Evolutionary conservation across 2,329 filamentous ascomycete species (phyloP).

Genomic region (Pseudocercospora fuligena): DNA sequence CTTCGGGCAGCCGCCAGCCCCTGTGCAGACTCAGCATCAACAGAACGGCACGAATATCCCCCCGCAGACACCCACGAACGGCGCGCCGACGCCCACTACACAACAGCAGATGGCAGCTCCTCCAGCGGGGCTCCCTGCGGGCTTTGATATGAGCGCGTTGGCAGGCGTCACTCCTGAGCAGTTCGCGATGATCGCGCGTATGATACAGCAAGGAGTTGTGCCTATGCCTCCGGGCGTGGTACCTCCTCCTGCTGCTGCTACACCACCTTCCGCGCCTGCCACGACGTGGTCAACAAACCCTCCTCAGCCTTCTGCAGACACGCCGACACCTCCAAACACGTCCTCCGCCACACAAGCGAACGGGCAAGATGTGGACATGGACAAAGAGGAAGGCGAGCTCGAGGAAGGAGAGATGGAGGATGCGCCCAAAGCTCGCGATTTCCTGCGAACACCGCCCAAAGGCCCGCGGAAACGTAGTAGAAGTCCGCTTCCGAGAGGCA

Average conservation of each 20-base stretch:
- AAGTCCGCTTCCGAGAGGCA: slow-evolving; percentile 15
- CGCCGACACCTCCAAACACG: slow-evolving; percentile 9
- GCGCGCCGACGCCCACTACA: slow-evolving; percentile 18
- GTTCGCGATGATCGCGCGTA: slow-evolving; percentile 32
- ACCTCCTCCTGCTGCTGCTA: not conserved
- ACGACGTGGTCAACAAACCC: not conserved
- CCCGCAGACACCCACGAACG: slow-evolving; percentile 16
- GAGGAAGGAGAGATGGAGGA: slow-evolving; percentile 67
- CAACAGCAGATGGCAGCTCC: slow-evolving; percentile 12
- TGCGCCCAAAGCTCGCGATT: slow-evolving; percentile 24
- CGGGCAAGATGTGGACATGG: slow-evolving; percentile 41
- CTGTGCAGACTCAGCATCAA: slow-evolving; percentile 11
- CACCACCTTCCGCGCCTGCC: not conserved
- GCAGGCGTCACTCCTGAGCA: slow-evolving; percentile 37
- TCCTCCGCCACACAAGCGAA: not conserved
- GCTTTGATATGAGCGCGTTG: slow-evolving; percentile 30
- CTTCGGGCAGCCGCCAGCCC: slow-evolving; percentile 19
- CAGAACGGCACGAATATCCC: slow-evolving; percentile 8
- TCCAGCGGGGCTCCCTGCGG: slow-evolving; percentile 8
- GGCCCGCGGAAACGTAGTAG: slow-evolving; percentile 34
- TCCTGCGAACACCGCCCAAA: slow-evolving; percentile 36
- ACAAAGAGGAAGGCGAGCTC: slow-evolving; percentile 76
- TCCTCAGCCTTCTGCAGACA: not conserved
- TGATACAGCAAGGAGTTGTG: slow-evolving; percentile 36
- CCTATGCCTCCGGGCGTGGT: slow-evolving; percentile 28